A percentile compares a stretch with the other conserved stretches of the same genome.
Conservation (phyloP, 2,329 filamentous ascomycete genomes). For the Trichoderma sp. region DNA sequence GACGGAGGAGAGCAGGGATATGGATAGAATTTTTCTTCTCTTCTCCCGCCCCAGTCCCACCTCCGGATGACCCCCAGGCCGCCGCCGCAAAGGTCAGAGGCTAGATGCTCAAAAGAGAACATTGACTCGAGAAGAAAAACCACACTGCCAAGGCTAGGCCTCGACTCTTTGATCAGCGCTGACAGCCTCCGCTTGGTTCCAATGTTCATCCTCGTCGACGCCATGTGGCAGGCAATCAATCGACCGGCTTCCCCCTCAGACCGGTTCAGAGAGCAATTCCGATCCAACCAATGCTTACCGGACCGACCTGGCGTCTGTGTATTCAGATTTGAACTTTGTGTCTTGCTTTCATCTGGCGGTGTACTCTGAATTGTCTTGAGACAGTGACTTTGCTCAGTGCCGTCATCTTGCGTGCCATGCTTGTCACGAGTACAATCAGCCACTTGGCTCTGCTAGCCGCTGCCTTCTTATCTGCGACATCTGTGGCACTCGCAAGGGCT, state of each 20-base stretch:
- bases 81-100: neutral
- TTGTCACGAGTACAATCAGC: neutral
- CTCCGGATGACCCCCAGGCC: neutral
- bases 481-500: conserved; percentile 14
- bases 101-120: neutral
- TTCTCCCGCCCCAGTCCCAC: conserved; percentile 1
- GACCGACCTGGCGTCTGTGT: conserved; percentile 5
- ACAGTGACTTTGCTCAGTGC: neutral
- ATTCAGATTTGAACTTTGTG: conserved; percentile 2
- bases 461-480: conserved; percentile 13
- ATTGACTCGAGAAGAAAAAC: neutral
- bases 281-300: conserved; percentile 1
- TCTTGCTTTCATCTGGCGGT: conserved; percentile 15
- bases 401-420: neutral
- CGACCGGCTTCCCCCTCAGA: neutral
- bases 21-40: neutral
- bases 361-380: neutral
- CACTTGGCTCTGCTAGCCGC: neutral
- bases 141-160: neutral
- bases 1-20: conserved; percentile 4
- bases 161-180: conserved; percentile 18
- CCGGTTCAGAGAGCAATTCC: neutral
- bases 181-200: neutral
- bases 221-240: conserved; percentile 8
- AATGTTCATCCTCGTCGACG: neutral